Conservation (phyloP, 768 basidiomycete genomes). For the Tylopilus rubrobrunneus region DNA sequence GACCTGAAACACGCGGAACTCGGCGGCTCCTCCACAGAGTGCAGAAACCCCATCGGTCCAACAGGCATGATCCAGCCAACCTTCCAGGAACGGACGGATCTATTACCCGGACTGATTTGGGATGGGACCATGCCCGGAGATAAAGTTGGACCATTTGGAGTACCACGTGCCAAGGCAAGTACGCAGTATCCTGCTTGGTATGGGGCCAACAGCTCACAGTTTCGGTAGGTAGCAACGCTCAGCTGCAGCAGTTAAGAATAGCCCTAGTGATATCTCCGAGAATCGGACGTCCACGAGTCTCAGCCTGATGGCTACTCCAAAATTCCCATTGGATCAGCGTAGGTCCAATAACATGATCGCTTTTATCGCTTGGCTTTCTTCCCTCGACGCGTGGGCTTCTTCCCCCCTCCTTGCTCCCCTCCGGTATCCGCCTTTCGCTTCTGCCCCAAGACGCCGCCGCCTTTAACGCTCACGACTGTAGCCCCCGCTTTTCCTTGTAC, state of each 20-base stretch:
- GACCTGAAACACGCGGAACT: constrained; percentile 5
- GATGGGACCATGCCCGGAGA: background rate
- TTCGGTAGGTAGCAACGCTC: background rate
- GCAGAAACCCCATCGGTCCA: background rate
- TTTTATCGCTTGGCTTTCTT: constrained; percentile 38
- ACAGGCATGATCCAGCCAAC: background rate
- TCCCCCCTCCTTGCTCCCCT: constrained; percentile 35
- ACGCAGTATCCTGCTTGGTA: no score
- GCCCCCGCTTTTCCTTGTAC: constrained; percentile 45
- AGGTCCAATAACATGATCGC: background rate
- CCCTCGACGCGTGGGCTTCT: constrained; percentile 47
- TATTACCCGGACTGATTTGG: background rate
- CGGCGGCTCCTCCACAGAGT: background rate
- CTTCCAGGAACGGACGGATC: constrained; percentile 1
- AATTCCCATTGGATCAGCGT: constrained; percentile 1
- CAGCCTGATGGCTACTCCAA: background rate
- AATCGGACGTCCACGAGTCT: background rate
- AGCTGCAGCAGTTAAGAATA: background rate
- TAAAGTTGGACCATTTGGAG: no score
- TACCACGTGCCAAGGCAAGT: no score
- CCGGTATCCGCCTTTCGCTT: constrained; percentile 53
- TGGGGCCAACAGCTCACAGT: background rate
- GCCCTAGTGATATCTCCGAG: background rate
- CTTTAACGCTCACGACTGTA: constrained; percentile 77
- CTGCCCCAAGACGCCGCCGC: constrained; percentile 34